Base-by-base conservation (phyloP, 2,329 filamentous ascomycete genomes). In the Dactylellina cionopaga region DNA sequence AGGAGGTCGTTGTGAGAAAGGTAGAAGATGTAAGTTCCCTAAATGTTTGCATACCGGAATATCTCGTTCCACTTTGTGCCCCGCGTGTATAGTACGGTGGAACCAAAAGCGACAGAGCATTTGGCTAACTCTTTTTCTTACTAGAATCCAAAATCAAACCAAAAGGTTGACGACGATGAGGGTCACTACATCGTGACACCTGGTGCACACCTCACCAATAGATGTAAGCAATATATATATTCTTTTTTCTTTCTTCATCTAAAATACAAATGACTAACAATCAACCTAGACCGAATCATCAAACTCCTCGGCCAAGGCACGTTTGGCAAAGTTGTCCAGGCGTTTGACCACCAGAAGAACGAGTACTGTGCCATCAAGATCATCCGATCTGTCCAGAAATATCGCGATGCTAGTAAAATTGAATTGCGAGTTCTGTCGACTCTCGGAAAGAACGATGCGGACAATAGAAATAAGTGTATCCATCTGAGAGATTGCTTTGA, bases 271-370 rank as follows among this genome's bases (percentile, higher is more conserved):
- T n/a, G n/a, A n/a, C n/a, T 71, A 58, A 63, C 43, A 27, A 7
- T n/a, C 5, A 10, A 68, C 31, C 44, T 76, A 96, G 93, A 98
- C 81, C 88, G 91, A 82, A 94, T 99, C 77, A 85, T 90, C 74
- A 92, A 92, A 77, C 85, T 98, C 25, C 89, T 99, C 10, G 95
- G 95, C 19, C 95, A 99, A 82, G 95, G 95, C 75, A 99, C 95
- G 0, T 99, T 99, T 79, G 95, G 95, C 79, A 99, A 99, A 81
- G 95, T 99, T 13, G 95, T 99, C 15, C 90, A 97, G 80, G 95
- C 95, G 56, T 89, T 87, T 76, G 95, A 99, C 79, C 87, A 87
- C 72, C 86, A 87, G 77, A 89, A 88, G 74, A 89, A 89, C 71
- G 86, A 85, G 76, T 92, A 93, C 79, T 96, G 96, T 37, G 95